Conservation (phyloP, 2,329 filamentous ascomycete genomes). For the Alternaria sp. region DNA sequence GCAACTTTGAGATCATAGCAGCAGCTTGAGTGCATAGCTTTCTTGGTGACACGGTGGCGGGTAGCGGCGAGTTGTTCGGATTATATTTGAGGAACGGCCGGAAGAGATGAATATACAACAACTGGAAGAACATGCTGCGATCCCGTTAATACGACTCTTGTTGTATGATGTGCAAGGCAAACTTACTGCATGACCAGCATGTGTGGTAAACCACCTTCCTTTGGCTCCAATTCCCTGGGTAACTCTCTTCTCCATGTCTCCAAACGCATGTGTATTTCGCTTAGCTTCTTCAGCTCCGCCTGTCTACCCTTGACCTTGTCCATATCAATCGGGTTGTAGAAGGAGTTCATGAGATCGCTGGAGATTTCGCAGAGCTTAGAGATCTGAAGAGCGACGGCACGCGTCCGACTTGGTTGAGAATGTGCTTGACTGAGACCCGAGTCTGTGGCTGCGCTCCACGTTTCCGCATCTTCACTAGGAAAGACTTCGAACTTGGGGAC, state of each 20-base stretch:
- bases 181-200: conserved; percentile 87
- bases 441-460: conserved; percentile 90
- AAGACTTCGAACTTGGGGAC: conserved; percentile 92
- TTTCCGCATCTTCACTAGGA: conserved; percentile 82
- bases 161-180: not conserved
- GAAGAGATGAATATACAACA: conserved; percentile 95
- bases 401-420: conserved; percentile 81
- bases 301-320: conserved; percentile 75
- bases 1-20: conserved; percentile 88
- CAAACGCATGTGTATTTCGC: conserved; percentile 86
- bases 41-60: conserved; percentile 85
- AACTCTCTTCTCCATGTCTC: conserved; percentile 88
- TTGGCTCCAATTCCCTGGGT: conserved; percentile 86
- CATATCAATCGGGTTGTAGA: conserved; percentile 80
- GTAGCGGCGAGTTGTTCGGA: conserved; percentile 80
- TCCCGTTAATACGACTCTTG: conserved; percentile 30
- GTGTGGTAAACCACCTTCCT: conserved; percentile 86
- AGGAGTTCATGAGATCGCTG: conserved; percentile 85
- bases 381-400: conserved; percentile 76
- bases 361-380: conserved; percentile 90
- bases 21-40: conserved; percentile 92
- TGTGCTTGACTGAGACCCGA: conserved; percentile 75
- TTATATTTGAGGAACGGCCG: conserved; percentile 93
- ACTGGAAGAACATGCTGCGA: conserved; percentile 92
- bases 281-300: conserved; percentile 87